Base-by-base conservation (phyloP, 2,329 filamentous ascomycete genomes). In the Shiraia sp. region DNA sequence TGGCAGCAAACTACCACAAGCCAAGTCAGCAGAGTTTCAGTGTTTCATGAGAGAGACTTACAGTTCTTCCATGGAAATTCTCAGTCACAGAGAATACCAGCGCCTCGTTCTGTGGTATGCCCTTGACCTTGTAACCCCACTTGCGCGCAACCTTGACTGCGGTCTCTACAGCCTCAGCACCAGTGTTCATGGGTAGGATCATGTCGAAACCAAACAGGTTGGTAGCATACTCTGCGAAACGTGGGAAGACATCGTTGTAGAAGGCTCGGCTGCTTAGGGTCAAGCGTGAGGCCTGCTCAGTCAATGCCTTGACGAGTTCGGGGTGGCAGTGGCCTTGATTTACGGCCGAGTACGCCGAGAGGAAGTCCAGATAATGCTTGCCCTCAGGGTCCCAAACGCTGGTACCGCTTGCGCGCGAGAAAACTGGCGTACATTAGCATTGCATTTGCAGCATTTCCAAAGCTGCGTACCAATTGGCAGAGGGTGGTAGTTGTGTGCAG, bases 301-400 rank as follows among this genome's bases (percentile, higher is more conserved):
- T 84, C 47, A 99, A 78, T 10, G 91, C 88, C 71, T 92, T 91
- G 68, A 99, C 85, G 42, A 97, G 84, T 75, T 95, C 91, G 4
- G 93, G 93, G 75, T 99, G 92, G 74, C 92, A 97, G 73, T 99
- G 92, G 51, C 92, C 92, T 74, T 97, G 92, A 77, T 97, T 97
- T 68, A 97, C 90, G 49, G 93, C 93, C 58, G 88, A 95, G 79
- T 99, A 99, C 54, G 93, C 93, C 32, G 92, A 97, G 55, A 99
- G 83, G 75, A 96, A 99, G 75, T 99, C 93, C 61, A 97, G 84
- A 73, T 99, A 97, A 71, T 96, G 86, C 60, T 70, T 68, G 55
- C 88, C 90, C 76, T 99, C 93, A 13, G 93, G 93, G 67, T 99
- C 93, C 92, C 93, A 99, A 44, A 97, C 93, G 47, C 87, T 85